Base-by-base conservation (phyloP, 768 basidiomycete species). In the Termitomyces sp. region DNA sequence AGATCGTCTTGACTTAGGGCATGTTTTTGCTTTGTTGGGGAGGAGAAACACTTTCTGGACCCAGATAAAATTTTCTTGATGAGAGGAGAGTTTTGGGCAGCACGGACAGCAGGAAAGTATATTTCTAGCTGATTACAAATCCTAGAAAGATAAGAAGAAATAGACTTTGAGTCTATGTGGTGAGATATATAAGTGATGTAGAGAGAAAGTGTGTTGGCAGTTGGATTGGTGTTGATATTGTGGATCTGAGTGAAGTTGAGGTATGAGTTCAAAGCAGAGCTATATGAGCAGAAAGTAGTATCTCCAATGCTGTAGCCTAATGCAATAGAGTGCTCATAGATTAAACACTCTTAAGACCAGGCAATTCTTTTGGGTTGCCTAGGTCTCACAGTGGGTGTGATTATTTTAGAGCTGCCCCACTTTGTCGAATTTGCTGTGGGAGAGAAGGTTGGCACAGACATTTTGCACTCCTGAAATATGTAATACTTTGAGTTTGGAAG, bases 71-170 rank as follows among this genome's bases (percentile, higher is more conserved):
- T 50, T 8, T 40, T 18, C 6, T 8, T 16, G 7, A 58, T 48
- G 0, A 58, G 12, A 12, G 54, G n/a, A n/a, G 51, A 52, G 4
- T 40, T 45, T 16, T 70, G 68, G 6, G 33, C 52, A 2, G 4
- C 3, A 22, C 69, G 67, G 5, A 77, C n/a, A n/a, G n/a, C n/a
- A n/a, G n/a, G n/a, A n/a, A n/a, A n/a, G n/a, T n/a, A n/a, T n/a
- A n/a, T n/a, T n/a, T 68, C 7, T 65, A 79, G 70, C 22, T 71
- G 59, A 33, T 70, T 72, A 60, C 72, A 72, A n/a, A 77, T 75
- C 9, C 78, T 76, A 8, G 75, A 75, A 0, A 80, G 67, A n/a
- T n/a, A 79, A 3, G 28, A 13, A 8, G 40, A 15, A 15, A 56
- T 28, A 9, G 28, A 56, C 15, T 45, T 20, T 7, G 76, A 76